Base-by-base conservation (phyloP, 108 stramenopile species). In the Fistulifera solaris region DNA sequence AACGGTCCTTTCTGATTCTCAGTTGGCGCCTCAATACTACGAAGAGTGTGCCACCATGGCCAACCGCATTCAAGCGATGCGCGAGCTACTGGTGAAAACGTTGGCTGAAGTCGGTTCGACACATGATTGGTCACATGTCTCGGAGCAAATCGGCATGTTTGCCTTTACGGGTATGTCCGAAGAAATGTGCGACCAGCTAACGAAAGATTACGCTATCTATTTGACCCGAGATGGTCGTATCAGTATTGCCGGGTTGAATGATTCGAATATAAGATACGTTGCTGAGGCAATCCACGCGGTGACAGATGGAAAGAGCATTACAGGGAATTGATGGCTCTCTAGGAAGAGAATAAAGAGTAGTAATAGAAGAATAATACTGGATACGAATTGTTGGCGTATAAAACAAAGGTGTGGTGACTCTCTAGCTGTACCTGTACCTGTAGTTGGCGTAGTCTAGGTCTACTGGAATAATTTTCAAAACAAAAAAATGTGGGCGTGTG, bases 101-200 rank as follows among this genome's bases (percentile, higher is more conserved):
- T 68, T 99, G 61, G 76, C 79, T 40, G 82, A 71, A 28, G 83
- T 68, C 16, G 93, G 95, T 40, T 81, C 82, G 48, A 63, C 67
- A 0, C 89, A 85, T 61, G 77, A 92, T 59, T 99, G 98, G 98
- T 71, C 72, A 44, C 98, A 99, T 75, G 81, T 99, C 22, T 90
- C 93, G 1, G 62, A 83, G 44, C 96, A 99, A 74, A 98, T 97
- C 68, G 98, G 98, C 40, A 99, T 99, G 98, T 99, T 99, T 83
- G 95, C 95, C 62, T 99, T 67, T 69, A 94, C 91, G 14, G 96
- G 98, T 44, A 88, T 99, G 78, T 82, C 71, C 7, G 19, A 70
- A 27, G 97, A 94, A 26, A 92, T 96, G 94, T 94, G 94, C 52
- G 80, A 93, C 35, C 58, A 73, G 51, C 51, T 99, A 45, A 86